A percentile compares a stretch with the other conserved stretches of the same genome.
Conservation (phyloP, 2,329 filamentous ascomycete genomes). For the Alternaria conjuncta region DNA sequence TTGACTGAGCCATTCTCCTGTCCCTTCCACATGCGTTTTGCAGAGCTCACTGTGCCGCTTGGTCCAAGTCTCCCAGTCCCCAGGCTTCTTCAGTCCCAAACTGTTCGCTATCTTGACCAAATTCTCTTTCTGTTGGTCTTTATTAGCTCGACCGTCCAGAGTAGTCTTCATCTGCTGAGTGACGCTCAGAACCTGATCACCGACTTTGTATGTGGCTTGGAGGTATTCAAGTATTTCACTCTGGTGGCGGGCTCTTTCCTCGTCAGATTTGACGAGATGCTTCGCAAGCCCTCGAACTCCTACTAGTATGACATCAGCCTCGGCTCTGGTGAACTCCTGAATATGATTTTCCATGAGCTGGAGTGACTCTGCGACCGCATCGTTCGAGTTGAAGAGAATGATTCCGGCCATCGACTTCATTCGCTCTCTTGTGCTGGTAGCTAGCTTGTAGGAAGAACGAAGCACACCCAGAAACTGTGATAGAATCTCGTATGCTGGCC, state of each 20-base stretch:
- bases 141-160: neutral
- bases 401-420: neutral
- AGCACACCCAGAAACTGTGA: conserved; percentile 8
- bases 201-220: neutral
- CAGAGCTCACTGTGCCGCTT: conserved; percentile 8
- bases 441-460: conserved; percentile 13
- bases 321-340: neutral
- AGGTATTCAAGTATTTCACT: too few species aligned
- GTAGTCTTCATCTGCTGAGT: conserved; percentile 1
- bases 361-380: neutral
- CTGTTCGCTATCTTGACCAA: neutral
- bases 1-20: conserved; percentile 5
- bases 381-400: conserved; percentile 8
- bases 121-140: neutral
- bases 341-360: neutral
- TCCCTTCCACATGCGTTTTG: neutral
- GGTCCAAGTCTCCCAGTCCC: conserved; percentile 1
- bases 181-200: neutral
- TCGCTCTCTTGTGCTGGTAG: neutral
- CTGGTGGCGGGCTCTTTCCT: neutral
- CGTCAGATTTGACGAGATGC: neutral
- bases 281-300: neutral
- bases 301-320: neutral
- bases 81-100: conserved; percentile 2
- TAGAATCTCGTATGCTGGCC: too few species aligned